Conservation (phyloP, 2,329 filamentous ascomycete genomes). For the Penicillium nordicum region DNA sequence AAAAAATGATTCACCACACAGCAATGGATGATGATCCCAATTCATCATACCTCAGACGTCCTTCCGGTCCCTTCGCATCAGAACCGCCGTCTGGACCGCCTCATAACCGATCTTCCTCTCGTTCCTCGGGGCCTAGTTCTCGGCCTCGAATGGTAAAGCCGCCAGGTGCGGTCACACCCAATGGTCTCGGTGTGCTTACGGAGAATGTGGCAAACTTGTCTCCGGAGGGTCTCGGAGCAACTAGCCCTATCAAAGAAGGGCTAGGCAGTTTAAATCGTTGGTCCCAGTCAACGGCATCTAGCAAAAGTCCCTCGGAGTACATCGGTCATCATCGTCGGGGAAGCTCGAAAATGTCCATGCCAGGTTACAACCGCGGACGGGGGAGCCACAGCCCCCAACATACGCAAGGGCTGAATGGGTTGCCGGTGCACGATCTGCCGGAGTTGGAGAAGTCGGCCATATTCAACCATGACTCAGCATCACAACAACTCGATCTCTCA, state of each 20-base stretch:
- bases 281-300: conserved; percentile 57
- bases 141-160: conserved; percentile 19
- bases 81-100: conserved; percentile 11
- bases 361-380: conserved; percentile 3
- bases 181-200: conserved; percentile 17
- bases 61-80: conserved; percentile 15
- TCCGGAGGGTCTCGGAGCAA: conserved; percentile 13
- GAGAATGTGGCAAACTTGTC: conserved; percentile 16
- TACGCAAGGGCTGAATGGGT: conserved; percentile 7
- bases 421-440: conserved; percentile 19
- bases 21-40: conserved; percentile 22
- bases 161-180: conserved; percentile 14
- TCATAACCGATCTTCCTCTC: conserved; percentile 20
- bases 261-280: conserved; percentile 54
- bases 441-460: conserved; percentile 19
- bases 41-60: conserved; percentile 20
- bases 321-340: conserved; percentile 25
- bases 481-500: conserved; percentile 26
- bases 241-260: conserved; percentile 41
- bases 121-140: conserved; percentile 19
- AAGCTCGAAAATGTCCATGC: conserved; percentile 24
- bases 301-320: conserved; percentile 33
- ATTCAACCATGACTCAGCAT: conserved; percentile 13
- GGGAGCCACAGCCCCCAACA: conserved; percentile 17
- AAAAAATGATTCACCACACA: conserved; percentile 26